Percentiles rank a stretch among this genome's conserved stretches.
These are phyloP conservation scores for Tolypocladium tundrense DNA, from an alignment of 2,329 filamentous ascomycete species.

Conservation along the genomic window DNA sequence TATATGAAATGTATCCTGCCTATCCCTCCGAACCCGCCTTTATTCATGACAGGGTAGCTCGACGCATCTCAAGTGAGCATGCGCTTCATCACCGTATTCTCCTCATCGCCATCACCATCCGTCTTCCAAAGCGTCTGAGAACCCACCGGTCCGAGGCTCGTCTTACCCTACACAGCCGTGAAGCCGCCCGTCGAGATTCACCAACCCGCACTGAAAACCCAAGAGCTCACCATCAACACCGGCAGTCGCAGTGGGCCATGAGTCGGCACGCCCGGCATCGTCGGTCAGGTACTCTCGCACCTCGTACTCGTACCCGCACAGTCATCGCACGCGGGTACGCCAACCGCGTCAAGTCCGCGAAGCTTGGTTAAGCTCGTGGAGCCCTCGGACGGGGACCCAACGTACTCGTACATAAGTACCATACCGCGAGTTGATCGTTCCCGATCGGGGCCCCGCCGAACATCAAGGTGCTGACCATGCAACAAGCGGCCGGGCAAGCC, in stretches of 20 bases:
- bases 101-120: neutral
- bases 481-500: neutral
- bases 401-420: too few relatives aligned
- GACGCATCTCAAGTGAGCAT: too few relatives aligned
- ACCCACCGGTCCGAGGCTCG: too few relatives aligned
- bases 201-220: neutral
- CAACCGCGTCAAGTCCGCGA: neutral
- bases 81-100: too few relatives aligned
- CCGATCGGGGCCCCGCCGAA: neutral
- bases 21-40: too few relatives aligned
- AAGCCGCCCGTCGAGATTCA: neutral
- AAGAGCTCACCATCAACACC: neutral
- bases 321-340: neutral
- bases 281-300: neutral
- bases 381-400: neutral
- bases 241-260: neutral
- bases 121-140: neutral
- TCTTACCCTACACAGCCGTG: neutral
- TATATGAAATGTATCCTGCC: too few relatives aligned
- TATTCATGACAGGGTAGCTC: too few relatives aligned
- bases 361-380: neutral
- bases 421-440: too few relatives aligned
- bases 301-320: too few relatives aligned
- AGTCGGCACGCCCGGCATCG: neutral
- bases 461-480: neutral